Base-by-base conservation (phyloP, 352 stramenopile species). In the Phytophthora vignae region DNA sequence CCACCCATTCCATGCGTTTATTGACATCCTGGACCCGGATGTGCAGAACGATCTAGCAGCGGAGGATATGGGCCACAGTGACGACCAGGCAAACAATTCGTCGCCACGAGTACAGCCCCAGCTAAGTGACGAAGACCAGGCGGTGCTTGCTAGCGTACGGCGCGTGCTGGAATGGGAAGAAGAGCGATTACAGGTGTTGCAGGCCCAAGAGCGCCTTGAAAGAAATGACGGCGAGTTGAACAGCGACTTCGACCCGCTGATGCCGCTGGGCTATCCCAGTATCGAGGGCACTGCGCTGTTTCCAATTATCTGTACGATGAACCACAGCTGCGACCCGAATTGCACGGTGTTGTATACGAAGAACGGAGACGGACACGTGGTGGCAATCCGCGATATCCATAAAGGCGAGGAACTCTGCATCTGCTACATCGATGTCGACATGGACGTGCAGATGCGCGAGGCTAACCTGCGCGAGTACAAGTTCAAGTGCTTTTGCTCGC, bases 271-370 rank as follows among this genome's bases (percentile, higher is more conserved):
- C 10, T 90, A 72, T 68, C 70, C 55, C 54, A 82, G 72, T 52
- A 75, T 99, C 19, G 97, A 99, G 69, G 97, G 97, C 49, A 99
- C 96, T 1, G 94, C 95, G 33, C 84, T 99, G 60, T 99, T 97
- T 75, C 83, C 90, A 19, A 88, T 92, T 36, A 91, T 97, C 36
- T 99, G 96, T 73, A 98, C 96, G 68, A 99, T 99, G 94, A 99
- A 99, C 81, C 97, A 99, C 83, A 98, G 91, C 56, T 99, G 96
- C 77, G 83, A 93, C 49, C 94, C 94, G 1, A 98, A 98, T 77
- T 95, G 96, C 50, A 89, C 93, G 3, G 84, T 98, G 25, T 64
- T 97, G 42, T 98, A 98, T 79, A 91, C 87, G 19, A 88, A 89
- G 60, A 83, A 91, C 65, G 86, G 87, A 56, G 61, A 82, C 36